These are phyloP conservation scores for Smittium culicis DNA, from an alignment of 371 early-diverging fungal genomes.

Conservation along the genomic window DNA sequence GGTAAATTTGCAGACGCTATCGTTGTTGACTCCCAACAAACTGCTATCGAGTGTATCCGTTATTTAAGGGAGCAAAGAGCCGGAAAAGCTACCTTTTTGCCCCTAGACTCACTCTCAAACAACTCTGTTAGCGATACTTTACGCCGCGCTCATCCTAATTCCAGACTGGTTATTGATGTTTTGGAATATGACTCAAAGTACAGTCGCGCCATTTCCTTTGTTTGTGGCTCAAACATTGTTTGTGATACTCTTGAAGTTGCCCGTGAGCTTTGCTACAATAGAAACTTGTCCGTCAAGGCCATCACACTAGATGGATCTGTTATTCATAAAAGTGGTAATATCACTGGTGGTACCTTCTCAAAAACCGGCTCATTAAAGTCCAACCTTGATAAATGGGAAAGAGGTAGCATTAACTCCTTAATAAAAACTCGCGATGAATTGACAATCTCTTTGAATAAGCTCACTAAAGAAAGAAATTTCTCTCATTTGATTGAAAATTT, in stretches of 20 bases:
- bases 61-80: slow-evolving; percentile 87
- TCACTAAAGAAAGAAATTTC: background rate
- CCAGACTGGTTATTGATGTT: slow-evolving; percentile 76
- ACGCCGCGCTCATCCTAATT: slow-evolving; percentile 55
- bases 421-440: slow-evolving; percentile 52
- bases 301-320: slow-evolving; percentile 88
- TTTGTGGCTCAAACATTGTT: slow-evolving; percentile 75
- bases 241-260: slow-evolving; percentile 79
- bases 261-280: slow-evolving; percentile 66
- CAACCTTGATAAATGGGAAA: slow-evolving; percentile 63
- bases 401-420: slow-evolving; percentile 64
- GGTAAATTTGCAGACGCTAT: slow-evolving; percentile 69
- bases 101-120: slow-evolving; percentile 62
- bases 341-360: slow-evolving; percentile 64
- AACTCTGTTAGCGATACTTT: slow-evolving; percentile 66
- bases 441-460: slow-evolving; percentile 33
- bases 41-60: slow-evolving; percentile 67
- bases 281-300: slow-evolving; percentile 69
- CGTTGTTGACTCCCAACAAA: slow-evolving; percentile 58
- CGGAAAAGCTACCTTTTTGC: slow-evolving; percentile 89
- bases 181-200: slow-evolving; percentile 65
- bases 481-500: slow-evolving; percentile 9
- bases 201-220: slow-evolving; percentile 70
- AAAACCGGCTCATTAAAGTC: slow-evolving; percentile 13
- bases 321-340: slow-evolving; percentile 89